Evolutionary conservation across 805 yeast genomes (phyloP).

Genomic region (Saturnispora ahearnii): DNA sequence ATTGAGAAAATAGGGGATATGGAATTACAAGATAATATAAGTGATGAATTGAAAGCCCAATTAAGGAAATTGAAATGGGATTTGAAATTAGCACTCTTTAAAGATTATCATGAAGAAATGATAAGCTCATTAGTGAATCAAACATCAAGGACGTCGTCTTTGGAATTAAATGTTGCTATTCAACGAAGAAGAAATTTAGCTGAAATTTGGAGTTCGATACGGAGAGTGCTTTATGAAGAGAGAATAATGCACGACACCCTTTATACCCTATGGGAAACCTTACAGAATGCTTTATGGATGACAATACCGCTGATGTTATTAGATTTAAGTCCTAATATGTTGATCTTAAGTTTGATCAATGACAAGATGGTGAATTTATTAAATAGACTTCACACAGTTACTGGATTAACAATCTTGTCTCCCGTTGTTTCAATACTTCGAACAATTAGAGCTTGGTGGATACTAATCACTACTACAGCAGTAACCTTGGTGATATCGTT

Average conservation of each 20-base stretch:
- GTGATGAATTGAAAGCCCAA: neutral
- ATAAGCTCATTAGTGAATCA: neutral
- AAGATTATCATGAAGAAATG: slow-evolving; percentile 5
- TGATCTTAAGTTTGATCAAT: neutral
- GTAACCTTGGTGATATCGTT: neutral
- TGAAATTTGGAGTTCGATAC: neutral
- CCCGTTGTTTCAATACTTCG: neutral
- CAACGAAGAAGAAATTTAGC: too few species aligned
- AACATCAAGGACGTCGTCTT: neutral
- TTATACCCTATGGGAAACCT: neutral
- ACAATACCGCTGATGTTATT: neutral
- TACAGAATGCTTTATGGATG: neutral
- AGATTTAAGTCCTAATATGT: neutral
- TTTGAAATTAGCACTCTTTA: slow-evolving; percentile 1
- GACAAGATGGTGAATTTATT: neutral
- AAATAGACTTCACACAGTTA: neutral
- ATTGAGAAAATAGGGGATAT: neutral
- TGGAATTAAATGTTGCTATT: neutral
- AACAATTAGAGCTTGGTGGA: neutral
- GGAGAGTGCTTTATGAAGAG: neutral
- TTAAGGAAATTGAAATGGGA: neutral
- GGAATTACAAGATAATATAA: too few species aligned
- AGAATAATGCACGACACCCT: neutral
- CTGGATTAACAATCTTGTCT: neutral
- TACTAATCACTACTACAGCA: neutral